Evolutionary conservation across 1,139 yeast genomes (phyloP).

Genomic region (Lipomyces yarrowii): DNA sequence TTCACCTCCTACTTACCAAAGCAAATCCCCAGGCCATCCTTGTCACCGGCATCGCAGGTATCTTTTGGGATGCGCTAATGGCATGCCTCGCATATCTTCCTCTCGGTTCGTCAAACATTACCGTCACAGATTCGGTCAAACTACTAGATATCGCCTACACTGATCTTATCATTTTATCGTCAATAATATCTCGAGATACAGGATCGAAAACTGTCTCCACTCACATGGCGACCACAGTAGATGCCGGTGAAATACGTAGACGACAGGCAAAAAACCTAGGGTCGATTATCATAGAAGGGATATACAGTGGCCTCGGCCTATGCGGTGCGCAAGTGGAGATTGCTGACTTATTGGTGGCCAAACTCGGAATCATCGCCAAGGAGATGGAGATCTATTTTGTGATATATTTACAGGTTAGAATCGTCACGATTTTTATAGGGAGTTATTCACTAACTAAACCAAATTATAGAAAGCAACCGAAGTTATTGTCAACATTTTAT

Average conservation of each 20-base stretch:
- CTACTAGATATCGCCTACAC: constrained; percentile 16
- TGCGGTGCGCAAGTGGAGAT: constrained; percentile 25
- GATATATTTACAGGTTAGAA: constrained; percentile 14
- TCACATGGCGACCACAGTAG: background rate
- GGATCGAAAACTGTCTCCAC: constrained; percentile 12
- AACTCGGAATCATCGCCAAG: constrained; percentile 15
- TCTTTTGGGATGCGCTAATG: constrained; percentile 28
- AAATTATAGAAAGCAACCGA: background rate
- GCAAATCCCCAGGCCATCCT: constrained; percentile 15
- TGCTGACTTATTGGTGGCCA: constrained; percentile 13
- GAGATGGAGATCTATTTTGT: constrained; percentile 17
- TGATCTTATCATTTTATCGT: constrained; percentile 12
- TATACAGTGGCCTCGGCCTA: constrained; percentile 14
- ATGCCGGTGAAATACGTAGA: background rate
- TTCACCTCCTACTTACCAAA: constrained; percentile 7
- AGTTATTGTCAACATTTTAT: constrained; percentile 14
- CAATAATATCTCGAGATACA: constrained; percentile 13
- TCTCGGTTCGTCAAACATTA: constrained; percentile 18
- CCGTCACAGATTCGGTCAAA: constrained; percentile 15
- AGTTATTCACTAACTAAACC: background rate
- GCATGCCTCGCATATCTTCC: constrained; percentile 25
- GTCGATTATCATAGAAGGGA: constrained; percentile 17
- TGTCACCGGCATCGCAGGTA: constrained; percentile 21
- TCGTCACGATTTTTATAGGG: background rate
- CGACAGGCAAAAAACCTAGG: constrained; percentile 12